A percentile compares a stretch with the other conserved stretches of the same genome.
phyloP scores from a whole-genome alignment of 169 alveolate genomes.

The Eimeria falciformis region DNA sequence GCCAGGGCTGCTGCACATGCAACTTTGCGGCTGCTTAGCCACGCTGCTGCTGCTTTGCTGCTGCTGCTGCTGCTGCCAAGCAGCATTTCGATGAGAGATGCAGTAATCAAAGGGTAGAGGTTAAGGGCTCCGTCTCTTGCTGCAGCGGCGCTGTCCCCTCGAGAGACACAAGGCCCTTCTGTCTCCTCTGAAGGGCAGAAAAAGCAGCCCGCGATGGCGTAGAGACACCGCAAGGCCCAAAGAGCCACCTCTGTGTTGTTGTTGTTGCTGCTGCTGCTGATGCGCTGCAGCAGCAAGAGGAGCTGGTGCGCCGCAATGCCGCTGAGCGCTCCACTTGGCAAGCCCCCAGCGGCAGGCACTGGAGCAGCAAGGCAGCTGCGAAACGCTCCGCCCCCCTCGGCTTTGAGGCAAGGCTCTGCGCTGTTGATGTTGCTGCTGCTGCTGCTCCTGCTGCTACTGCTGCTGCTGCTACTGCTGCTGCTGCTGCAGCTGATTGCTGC shows the following conservation, averaged over 20 bases:
- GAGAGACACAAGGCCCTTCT: too few relatives aligned
- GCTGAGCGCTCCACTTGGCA: not conserved
- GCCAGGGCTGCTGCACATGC: not conserved
- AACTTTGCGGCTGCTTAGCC: not conserved
- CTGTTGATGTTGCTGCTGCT: too few relatives aligned
- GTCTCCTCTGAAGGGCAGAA: not conserved
- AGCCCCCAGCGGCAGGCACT: not conserved
- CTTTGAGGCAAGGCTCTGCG: too few relatives aligned
- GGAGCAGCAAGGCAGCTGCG: not conserved
- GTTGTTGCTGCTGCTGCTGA: not conserved
- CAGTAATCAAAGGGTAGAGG: not conserved
- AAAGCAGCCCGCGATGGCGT: constrained; percentile 2
- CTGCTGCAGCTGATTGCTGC: not conserved
- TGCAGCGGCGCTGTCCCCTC: not conserved
- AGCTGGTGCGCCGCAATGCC: not conserved
- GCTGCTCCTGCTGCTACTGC: too few relatives aligned
- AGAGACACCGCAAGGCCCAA: constrained; percentile 1
- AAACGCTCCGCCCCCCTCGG: not conserved
- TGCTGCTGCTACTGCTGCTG: constrained; percentile 4
- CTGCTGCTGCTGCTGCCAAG: too few relatives aligned
- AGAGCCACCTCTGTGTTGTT: not conserved
- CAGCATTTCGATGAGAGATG: not conserved
- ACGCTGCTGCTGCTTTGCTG: not conserved
- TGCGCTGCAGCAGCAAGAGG: not conserved
- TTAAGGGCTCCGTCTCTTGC: not conserved